These are phyloP conservation scores for Babesia divergens DNA, from an alignment of 169 alveolate species.

Conservation along the genomic window DNA sequence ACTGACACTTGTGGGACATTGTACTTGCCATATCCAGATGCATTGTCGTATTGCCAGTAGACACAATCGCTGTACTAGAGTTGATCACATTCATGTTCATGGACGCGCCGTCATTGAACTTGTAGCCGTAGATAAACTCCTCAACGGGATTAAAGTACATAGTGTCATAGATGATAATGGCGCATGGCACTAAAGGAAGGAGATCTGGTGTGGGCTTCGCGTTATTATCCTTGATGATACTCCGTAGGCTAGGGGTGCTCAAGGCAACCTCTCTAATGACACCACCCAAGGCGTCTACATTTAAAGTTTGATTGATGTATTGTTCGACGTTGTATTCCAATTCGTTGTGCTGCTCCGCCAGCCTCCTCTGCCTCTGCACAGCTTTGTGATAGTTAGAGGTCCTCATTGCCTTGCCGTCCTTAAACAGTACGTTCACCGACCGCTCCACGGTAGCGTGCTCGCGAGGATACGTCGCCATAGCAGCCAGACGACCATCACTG, in stretches of 20 bases:
- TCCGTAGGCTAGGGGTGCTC: conserved; percentile 19
- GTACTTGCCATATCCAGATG: background rate
- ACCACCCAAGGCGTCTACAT: conserved; percentile 18
- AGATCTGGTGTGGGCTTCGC: conserved; percentile 7
- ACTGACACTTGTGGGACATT: background rate
- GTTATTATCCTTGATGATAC: conserved; percentile 16
- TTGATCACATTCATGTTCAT: background rate
- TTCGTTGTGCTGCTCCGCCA: conserved; percentile 24
- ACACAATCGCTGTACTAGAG: background rate
- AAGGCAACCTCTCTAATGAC: conserved; percentile 19
- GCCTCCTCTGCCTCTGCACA: conserved; percentile 15
- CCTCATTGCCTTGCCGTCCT: conserved; percentile 20
- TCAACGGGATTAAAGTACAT: conserved; percentile 54
- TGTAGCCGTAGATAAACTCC: conserved; percentile 51
- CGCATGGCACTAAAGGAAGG: conserved; percentile 20
- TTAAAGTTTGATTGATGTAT: background rate
- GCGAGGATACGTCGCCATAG: conserved; percentile 40
- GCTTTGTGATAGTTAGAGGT: conserved; percentile 42
- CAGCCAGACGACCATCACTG: conserved; percentile 35
- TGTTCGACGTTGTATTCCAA: conserved; percentile 24
- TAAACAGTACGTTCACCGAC: conserved; percentile 28
- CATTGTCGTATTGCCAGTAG: background rate
- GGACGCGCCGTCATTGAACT: background rate
- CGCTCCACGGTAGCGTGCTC: conserved; percentile 16
- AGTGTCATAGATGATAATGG: conserved; percentile 34